Base-by-base conservation (phyloP, 352 stramenopile genomes). In the Blastocystis sp. region DNA sequence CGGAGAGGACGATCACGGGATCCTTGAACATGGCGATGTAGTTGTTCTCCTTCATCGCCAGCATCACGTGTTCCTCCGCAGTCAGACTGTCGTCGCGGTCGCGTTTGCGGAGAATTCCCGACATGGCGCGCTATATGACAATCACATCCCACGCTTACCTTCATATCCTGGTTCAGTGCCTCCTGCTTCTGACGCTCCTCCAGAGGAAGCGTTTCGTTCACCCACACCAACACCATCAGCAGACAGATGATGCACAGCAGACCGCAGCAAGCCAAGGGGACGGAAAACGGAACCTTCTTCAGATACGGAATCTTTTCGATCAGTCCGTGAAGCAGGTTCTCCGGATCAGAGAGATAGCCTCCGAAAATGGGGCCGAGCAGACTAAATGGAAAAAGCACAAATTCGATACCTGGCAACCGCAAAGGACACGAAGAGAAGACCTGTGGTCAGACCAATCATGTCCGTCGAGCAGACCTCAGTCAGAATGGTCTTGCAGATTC, bases 21-120 rank as follows among this genome's bases (percentile, higher is more conserved):
- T 81, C 69, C 34, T 81, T 81, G 27, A 81, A 81, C 69, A 81
- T 81, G 14, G 69, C 61, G 34, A 63, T 44, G 69, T 81, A 81
- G 27, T 81, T 81, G 46, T 81, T 81, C n/a, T 64, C 27, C 24
- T 57, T 81, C 69, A 81, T 81, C 53, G 36, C 29, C 11, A 81
- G 27, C 69, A 81, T 61, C 46, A 81, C 69, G 36, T 81, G 53
- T n/a, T 81, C 69, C 36, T 81, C 69, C 18, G 46, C 36, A 29
- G 46, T 57, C 9, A 81, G 24, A 44, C 69, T 81, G 40, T 81
- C 69, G 29, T 18, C n/a, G 11, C 69, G 69, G 40, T 57, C 69
- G 8, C 69, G 69, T 9, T 81, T 81, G 46, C 69, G 69, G 3
- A 81, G 48, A 65, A 81, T 81, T 8, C 46, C 69, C 21, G 69